Percentiles rank a stretch among this genome's conserved stretches.
Evolutionary conservation across 1,284 basidiomycete genomes (phyloP).

Genomic region (Malassezia psittaci): DNA sequence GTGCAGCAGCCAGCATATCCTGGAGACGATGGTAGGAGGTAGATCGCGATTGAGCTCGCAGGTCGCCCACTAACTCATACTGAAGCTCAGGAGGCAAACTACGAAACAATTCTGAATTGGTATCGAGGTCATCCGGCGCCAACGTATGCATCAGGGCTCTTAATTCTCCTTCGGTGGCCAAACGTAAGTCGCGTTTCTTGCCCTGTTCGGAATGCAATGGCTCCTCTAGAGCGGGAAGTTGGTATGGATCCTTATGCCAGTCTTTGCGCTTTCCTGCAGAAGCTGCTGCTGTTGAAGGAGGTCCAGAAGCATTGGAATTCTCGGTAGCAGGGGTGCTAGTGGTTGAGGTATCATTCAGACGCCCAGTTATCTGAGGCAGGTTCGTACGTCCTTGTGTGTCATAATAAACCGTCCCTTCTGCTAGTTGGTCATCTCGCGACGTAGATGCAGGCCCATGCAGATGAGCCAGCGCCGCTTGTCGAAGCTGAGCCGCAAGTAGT

Average conservation of each 20-base stretch:
- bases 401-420: neutral
- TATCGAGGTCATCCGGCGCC: conserved; percentile 42
- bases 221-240: conserved; percentile 36
- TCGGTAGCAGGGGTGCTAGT: too few relatives aligned
- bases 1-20: conserved; percentile 71
- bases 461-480: conserved; percentile 75
- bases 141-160: conserved; percentile 37
- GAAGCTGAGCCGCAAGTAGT: conserved; percentile 83
- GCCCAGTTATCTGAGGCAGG: neutral
- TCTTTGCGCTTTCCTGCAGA: neutral
- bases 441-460: conserved; percentile 16
- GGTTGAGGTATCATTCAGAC: neutral
- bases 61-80: conserved; percentile 94
- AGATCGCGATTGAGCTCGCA: conserved; percentile 82
- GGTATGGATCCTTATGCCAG: conserved; percentile 37
- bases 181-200: conserved; percentile 34
- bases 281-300: neutral
- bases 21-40: conserved; percentile 83
- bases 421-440: neutral
- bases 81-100: conserved; percentile 89
- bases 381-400: neutral
- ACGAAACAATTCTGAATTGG: conserved; percentile 55
- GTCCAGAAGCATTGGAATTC: too few relatives aligned
- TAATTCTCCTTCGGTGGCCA: conserved; percentile 43
- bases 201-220: conserved; percentile 18